Conservation (phyloP, 345 rosid genomes). For the Combretum micranthum region DNA sequence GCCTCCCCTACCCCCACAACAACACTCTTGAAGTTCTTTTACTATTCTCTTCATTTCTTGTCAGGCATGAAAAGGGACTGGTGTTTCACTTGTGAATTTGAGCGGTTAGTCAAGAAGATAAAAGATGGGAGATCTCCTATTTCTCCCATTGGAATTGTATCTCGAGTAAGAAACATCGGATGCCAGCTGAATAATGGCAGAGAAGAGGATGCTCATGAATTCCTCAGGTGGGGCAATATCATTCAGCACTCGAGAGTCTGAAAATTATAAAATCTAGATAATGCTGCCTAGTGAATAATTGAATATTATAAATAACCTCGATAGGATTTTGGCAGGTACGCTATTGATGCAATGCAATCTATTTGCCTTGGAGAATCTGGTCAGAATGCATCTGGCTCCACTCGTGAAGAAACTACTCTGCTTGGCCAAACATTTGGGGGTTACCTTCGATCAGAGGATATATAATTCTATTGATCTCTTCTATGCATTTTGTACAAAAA, state of each 20-base stretch:
- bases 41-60: conserved; percentile 14
- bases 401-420: conserved; percentile 38
- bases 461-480: neutral
- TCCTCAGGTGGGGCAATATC: conserved; percentile 57
- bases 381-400: conserved; percentile 17
- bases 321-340: conserved; percentile 27
- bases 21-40: neutral
- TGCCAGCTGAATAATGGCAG: conserved; percentile 78
- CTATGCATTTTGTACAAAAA: neutral
- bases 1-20: no score
- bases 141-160: conserved; percentile 67
- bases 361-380: conserved; percentile 40
- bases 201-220: conserved; percentile 99
- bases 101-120: conserved; percentile 57
- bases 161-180: conserved; percentile 67
- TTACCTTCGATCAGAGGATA: conserved; percentile 35
- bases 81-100: conserved; percentile 94
- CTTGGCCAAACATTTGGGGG: conserved; percentile 47
- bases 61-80: conserved; percentile 66
- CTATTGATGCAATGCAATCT: conserved; percentile 46
- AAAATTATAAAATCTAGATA: no score
- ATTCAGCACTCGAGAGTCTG: neutral
- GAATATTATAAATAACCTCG: neutral
- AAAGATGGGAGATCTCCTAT: conserved; percentile 66
- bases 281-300: neutral